phyloP scores from a whole-genome alignment of 352 stramenopile species.

The Thraustochytrium sp. region DNA sequence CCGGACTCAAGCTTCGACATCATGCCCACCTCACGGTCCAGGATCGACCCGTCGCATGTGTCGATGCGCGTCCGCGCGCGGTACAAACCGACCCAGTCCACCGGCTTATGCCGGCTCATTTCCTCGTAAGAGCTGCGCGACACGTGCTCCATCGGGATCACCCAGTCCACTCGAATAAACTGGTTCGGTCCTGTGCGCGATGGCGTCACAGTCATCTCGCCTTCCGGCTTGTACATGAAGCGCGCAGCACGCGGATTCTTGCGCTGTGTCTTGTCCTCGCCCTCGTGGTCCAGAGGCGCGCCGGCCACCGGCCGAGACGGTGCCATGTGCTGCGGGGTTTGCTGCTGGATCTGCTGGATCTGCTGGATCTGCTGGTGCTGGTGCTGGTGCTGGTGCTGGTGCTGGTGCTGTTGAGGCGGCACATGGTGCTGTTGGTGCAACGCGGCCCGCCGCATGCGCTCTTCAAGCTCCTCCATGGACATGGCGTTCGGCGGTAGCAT shows the following conservation, averaged over 20 bases:
- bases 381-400: not conserved
- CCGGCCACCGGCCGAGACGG: not conserved
- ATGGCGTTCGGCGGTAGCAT: too few species aligned
- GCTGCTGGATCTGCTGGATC: not conserved
- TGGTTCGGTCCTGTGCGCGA: slow-evolving; percentile 24
- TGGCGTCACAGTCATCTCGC: not conserved
- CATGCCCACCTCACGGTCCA: not conserved
- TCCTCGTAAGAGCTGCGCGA: not conserved
- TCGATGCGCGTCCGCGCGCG: slow-evolving; percentile 23
- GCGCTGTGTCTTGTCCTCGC: not conserved
- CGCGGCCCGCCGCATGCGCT: not conserved
- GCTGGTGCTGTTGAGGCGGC: not conserved
- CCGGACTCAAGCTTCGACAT: not conserved
- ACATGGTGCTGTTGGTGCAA: not conserved
- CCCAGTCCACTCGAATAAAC: slow-evolving; percentile 20
- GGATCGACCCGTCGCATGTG: slow-evolving; percentile 9
- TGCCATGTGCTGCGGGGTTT: not conserved
- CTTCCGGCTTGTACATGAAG: slow-evolving; percentile 2
- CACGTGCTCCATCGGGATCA: not conserved
- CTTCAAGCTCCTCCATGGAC: too few species aligned
- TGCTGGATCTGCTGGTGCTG: not conserved
- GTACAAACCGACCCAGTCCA: slow-evolving; percentile 21
- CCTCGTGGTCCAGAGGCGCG: not conserved
- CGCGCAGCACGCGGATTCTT: slow-evolving; percentile 3
- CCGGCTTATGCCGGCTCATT: not conserved